Evolutionary conservation across 306 rosid genomes (phyloP).

Genomic region (Comarum palustre): DNA sequence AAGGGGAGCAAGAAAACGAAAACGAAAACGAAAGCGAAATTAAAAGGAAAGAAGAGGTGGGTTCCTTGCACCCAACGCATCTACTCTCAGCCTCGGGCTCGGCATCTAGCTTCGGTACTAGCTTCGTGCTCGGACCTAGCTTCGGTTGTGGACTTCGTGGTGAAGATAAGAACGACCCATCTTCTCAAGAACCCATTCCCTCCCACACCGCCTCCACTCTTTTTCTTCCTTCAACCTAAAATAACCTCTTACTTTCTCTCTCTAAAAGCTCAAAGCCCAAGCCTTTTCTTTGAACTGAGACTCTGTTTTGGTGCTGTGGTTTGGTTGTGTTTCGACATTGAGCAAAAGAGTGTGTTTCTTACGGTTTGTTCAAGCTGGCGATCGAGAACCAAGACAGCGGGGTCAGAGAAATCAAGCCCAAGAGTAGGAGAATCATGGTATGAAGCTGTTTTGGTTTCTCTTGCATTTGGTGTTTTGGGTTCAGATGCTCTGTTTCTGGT

Average conservation of each 20-base stretch:
- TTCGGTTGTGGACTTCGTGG: constrained; percentile 65
- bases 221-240: constrained; percentile 2
- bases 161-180: constrained; percentile 82
- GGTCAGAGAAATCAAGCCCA: constrained; percentile 89
- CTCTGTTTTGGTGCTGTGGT: neutral
- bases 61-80: constrained; percentile 84
- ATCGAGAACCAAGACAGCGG: constrained; percentile 71
- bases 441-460: neutral
- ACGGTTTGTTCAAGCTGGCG: constrained; percentile 57
- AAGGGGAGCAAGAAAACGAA: constrained; percentile 22
- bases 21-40: constrained; percentile 66
- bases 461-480: constrained; percentile 9
- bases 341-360: neutral
- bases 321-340: neutral
- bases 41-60: constrained; percentile 69
- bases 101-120: neutral
- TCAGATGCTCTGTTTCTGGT: constrained; percentile 15
- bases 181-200: constrained; percentile 63
- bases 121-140: constrained; percentile 35
- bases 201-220: constrained; percentile 48
- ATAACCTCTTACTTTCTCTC: constrained; percentile 4
- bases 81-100: constrained; percentile 35
- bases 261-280: neutral
- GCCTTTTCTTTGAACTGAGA: neutral
- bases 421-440: constrained; percentile 92